Base-by-base conservation (phyloP, 768 basidiomycete species). In the Pisolithus tinctorius region DNA sequence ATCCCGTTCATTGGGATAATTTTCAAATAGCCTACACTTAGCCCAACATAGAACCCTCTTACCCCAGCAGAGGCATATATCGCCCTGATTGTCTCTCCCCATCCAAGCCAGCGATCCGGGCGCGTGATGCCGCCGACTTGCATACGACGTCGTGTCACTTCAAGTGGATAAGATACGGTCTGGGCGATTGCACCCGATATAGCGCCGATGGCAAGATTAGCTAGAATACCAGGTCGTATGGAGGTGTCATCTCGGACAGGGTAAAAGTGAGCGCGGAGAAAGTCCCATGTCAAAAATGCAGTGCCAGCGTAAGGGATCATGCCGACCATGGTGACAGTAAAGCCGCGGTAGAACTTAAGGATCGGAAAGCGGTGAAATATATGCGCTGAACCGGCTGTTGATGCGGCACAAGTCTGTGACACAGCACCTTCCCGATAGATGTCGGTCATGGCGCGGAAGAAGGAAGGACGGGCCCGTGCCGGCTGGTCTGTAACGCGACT, bases 301-400 rank as follows among this genome's bases (percentile, higher is more conserved):
- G 92, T 89, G 17, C 95, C 95, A 3, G 93, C 92, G 60, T 98
- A 97, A 5, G 95, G 95, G 30, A 98, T 74, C 79, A 97, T 98
- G 42, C 96, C 95, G 11, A 81, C 67, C 37, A 98, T 69, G 20
- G 93, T 93, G 27, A 96, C 92, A 6, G 84, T 84, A 70, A 98
- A 97, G n/a, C 96, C 95, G 20, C 96, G 88, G 65, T 98, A 99
- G 70, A 98, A 93, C 61, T 94, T 90, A 50, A 93, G 77, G 48
- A 91, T 64, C 14, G 88, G 87, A 60, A 87, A 81, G 11, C 78
- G 78, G 41, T 78, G 70, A 59, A 93, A 77, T 49, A 61, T 20
- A 62, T 61, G 53, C 61, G 63, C 53, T 59, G 61, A 55, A 44
- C 62, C 30, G 10, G 60, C 4, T 23, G 48, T 14, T 8, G 65